Evolutionary conservation across 768 basidiomycete species (phyloP).

Genomic region (Arthromyces matolae): DNA sequence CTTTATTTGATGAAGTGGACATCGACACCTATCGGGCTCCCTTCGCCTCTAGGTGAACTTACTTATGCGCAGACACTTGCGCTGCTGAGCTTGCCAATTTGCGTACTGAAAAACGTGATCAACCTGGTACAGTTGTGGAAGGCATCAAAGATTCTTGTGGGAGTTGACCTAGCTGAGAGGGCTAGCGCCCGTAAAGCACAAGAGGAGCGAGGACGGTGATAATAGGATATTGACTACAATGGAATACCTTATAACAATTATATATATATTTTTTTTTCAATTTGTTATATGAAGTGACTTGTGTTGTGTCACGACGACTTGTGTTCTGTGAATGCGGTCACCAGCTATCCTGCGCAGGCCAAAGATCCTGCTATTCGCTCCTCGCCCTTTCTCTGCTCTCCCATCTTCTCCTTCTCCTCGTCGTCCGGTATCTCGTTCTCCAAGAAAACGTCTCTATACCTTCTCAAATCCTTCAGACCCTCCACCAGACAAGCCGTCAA

Average conservation of each 20-base stretch:
- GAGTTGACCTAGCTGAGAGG: constrained; percentile 87
- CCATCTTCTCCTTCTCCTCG: constrained; percentile 6
- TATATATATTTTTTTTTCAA: no score
- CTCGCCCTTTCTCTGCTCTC: constrained; percentile 13
- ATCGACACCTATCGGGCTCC: constrained; percentile 59
- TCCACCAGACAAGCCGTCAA: constrained; percentile 11
- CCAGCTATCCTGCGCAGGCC: constrained; percentile 36
- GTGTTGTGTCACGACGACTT: constrained; percentile 2
- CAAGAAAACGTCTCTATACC: constrained; percentile 9
- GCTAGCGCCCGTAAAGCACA: constrained; percentile 64
- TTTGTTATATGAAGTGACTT: no score
- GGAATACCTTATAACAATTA: not conserved
- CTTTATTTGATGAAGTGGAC: constrained; percentile 93
- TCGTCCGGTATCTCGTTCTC: constrained; percentile 1
- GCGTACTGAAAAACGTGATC: constrained; percentile 82
- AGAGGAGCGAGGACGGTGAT: constrained; percentile 30
- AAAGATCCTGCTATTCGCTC: constrained; percentile 31
- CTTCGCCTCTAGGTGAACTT: constrained; percentile 29
- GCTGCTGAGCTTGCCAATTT: constrained; percentile 58
- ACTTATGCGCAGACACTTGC: constrained; percentile 82
- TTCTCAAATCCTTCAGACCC: constrained; percentile 5
- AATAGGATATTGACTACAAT: not conserved
- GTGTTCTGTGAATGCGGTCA: constrained; percentile 31
- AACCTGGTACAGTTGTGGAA: constrained; percentile 98
- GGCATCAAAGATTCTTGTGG: constrained; percentile 90